phyloP scores from a whole-genome alignment of 208 protist species.

The Trypanosoma scelopori region DNA sequence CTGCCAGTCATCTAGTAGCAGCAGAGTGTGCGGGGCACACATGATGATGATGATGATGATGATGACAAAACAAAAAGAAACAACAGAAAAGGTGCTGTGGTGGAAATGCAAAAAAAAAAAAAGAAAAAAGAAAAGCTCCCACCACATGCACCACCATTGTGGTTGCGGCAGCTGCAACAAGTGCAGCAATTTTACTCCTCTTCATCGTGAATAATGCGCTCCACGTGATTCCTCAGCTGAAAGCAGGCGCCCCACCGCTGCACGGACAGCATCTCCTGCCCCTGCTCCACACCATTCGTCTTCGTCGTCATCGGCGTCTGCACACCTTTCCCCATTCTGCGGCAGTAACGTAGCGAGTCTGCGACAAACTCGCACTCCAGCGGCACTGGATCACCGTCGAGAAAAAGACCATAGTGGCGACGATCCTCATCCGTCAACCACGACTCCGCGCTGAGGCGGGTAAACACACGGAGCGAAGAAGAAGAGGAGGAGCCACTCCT shows the following conservation, averaged over 20 bases:
- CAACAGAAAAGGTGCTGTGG: no score
- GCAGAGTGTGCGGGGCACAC: no score
- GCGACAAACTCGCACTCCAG: conserved; percentile 30
- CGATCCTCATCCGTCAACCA: conserved; percentile 50
- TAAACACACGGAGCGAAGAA: conserved; percentile 35
- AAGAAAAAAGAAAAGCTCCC: no score
- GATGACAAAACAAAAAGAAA: no score
- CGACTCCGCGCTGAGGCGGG: conserved; percentile 51
- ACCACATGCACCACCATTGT: no score
- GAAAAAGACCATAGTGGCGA: conserved; percentile 29
- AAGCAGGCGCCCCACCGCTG: conserved; percentile 24
- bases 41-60: no score
- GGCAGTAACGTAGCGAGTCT: conserved; percentile 23
- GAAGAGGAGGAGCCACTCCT: conserved; percentile 24
- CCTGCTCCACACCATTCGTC: conserved; percentile 4
- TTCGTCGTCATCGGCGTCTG: background rate
- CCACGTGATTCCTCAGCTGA: conserved; percentile 24
- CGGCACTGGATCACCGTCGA: conserved; percentile 8
- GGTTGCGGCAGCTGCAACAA: no score
- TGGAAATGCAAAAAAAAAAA: no score
- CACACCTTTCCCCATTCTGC: background rate
- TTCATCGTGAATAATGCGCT: conserved; percentile 23
- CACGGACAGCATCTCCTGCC: conserved; percentile 1
- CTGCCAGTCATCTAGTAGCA: no score
- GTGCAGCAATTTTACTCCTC: conserved; percentile 18